Conservation (phyloP, 1,284 basidiomycete species). For the Cryptococcus sp. region DNA sequence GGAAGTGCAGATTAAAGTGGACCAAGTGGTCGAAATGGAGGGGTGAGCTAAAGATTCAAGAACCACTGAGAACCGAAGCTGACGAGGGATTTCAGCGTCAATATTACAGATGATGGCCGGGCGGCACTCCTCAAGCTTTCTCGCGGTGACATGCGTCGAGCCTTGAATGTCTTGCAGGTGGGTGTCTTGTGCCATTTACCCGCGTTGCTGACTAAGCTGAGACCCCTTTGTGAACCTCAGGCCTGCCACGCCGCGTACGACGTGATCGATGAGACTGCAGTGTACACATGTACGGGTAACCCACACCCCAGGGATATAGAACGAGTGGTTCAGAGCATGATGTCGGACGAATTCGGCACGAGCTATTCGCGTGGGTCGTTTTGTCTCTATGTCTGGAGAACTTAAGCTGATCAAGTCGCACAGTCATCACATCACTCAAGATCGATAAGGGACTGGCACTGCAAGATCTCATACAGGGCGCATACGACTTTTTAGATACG, state of each 20-base stretch:
- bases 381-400: neutral
- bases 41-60: slow-evolving; percentile 59
- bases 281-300: slow-evolving; percentile 96
- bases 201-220: neutral
- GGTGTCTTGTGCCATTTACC: slow-evolving; percentile 7
- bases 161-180: slow-evolving; percentile 87
- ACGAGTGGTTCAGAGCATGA: slow-evolving; percentile 91
- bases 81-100: slow-evolving; percentile 64
- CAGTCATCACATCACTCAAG: slow-evolving; percentile 86
- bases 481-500: slow-evolving; percentile 86
- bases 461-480: slow-evolving; percentile 90
- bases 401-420: neutral
- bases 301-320: slow-evolving; percentile 95
- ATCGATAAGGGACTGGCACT: slow-evolving; percentile 89
- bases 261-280: slow-evolving; percentile 79
- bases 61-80: neutral
- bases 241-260: slow-evolving; percentile 98
- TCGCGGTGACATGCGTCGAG: slow-evolving; percentile 95
- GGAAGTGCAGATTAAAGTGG: slow-evolving; percentile 82
- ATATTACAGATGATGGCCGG: slow-evolving; percentile 81
- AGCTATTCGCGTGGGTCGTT: slow-evolving; percentile 75
- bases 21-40: slow-evolving; percentile 80
- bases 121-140: slow-evolving; percentile 88
- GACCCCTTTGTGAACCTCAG: slow-evolving; percentile 30
- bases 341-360: slow-evolving; percentile 93